Base-by-base conservation (phyloP, 352 stramenopile species). In the Globisporangium barbulae region DNA sequence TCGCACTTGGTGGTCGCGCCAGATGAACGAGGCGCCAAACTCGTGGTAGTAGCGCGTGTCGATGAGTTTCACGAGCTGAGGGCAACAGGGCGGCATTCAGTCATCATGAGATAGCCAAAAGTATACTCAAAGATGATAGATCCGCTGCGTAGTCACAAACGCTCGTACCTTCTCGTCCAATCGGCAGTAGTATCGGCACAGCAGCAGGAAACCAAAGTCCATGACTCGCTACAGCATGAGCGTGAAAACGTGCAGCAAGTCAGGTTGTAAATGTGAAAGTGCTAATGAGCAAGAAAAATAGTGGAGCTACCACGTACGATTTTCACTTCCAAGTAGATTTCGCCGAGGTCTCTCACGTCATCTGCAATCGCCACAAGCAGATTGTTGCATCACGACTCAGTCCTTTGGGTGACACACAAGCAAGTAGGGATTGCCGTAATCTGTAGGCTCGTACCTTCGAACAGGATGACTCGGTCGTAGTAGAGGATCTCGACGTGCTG, bases 21-120 rank as follows among this genome's bases (percentile, higher is more conserved):
- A 86, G 33, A 90, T 60, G 42, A 86, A 83, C 2, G 71, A 53
- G 41, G 79, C 37, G 12, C 63, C 77, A 55, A 88, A 90, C 42
- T 88, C 79, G 42, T 90, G 81, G 57, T 88, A 88, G 55, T 88
- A 88, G 25, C 81, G 75, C 1, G 77, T 82, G 42, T 90, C 79
- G 15, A 76, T 47, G 3, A 90, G 55, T 56, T 75, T 76, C 7
- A 88, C 61, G 49, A 68, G 71, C 76, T 88, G 54, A 41, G 35
- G 1, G 10, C 35, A 41, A 39, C 33, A 39, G 33, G 12, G 35
- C 35, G 15, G 35, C 9, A 17, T 41, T 41, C 10, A 13, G 22
- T 31, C 15, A 12, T 9, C 21, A 53, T 3, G 7, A 31, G 4
- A 12, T 6, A 21, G 28, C 45, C 10, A 30, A 19, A 31, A 28